Percentiles rank a stretch among this genome's conserved stretches.
Conservation (phyloP, 2,329 filamentous ascomycete species). For the Dendrostoma leiphaemia region DNA sequence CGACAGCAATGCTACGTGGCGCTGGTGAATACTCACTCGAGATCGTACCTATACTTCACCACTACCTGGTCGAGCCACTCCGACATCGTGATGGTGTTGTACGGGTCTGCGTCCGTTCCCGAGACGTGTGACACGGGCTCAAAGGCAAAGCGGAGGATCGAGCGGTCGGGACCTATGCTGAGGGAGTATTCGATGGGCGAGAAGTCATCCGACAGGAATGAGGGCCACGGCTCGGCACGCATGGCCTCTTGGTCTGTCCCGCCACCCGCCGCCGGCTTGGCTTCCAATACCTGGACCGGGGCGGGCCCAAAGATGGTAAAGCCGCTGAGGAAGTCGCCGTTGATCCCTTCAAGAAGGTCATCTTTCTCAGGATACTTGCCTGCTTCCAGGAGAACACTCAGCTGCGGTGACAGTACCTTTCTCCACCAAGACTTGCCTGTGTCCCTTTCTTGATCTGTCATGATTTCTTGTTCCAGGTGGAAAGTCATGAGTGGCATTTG, state of each 20-base stretch:
- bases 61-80: too few species aligned
- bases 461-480: too few species aligned
- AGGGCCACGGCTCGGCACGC: neutral
- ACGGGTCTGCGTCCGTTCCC: neutral
- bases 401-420: slow-evolving; percentile 20
- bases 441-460: too few species aligned
- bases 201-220: neutral
- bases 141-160: neutral
- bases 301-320: too few species aligned
- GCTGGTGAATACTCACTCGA: too few species aligned
- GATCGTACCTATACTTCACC: too few species aligned
- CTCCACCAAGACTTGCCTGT: too few species aligned
- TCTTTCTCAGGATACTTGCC: neutral
- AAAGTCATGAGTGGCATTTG: too few species aligned
- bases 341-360: neutral
- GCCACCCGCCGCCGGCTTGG: too few species aligned
- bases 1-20: too few species aligned
- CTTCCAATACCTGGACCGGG: too few species aligned
- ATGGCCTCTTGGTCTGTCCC: neutral
- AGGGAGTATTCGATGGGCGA: neutral
- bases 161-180: neutral
- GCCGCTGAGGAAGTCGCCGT: neutral
- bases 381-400: neutral
- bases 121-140: neutral
- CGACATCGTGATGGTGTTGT: too few species aligned